Conservation (phyloP, 306 rosid species). For the Cicer pinnatifidum region DNA sequence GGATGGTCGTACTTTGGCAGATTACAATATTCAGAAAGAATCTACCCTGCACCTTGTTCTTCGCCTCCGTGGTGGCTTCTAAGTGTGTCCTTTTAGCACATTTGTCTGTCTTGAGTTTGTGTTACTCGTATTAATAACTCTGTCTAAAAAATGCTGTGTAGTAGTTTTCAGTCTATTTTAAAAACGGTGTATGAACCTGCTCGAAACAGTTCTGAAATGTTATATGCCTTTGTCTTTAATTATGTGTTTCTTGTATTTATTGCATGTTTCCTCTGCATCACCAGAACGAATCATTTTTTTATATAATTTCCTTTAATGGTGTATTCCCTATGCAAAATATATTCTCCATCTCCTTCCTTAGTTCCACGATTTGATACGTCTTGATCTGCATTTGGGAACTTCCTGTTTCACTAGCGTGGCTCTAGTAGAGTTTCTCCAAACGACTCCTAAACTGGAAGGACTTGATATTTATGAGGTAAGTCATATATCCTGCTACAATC, state of each 20-base stretch:
- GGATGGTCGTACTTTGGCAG: too few species aligned
- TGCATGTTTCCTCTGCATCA: background rate
- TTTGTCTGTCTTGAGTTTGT: background rate
- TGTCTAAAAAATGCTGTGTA: too few species aligned
- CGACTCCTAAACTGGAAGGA: conserved; percentile 24
- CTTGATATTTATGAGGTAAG: conserved; percentile 29
- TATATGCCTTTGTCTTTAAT: background rate
- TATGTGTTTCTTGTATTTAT: too few species aligned
- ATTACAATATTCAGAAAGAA: too few species aligned
- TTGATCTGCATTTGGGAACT: conserved; percentile 8
- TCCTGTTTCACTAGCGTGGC: background rate
- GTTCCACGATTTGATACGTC: conserved; percentile 28
- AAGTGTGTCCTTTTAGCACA: background rate
- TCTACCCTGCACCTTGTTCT: background rate
- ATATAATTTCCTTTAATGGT: background rate
- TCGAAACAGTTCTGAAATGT: too few species aligned
- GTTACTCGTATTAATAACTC: too few species aligned
- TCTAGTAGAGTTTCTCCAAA: conserved; percentile 39
- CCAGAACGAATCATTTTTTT: background rate
- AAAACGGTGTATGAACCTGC: too few species aligned
- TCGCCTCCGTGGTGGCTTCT: background rate
- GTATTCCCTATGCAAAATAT: conserved; percentile 14
- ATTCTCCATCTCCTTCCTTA: conserved; percentile 6
- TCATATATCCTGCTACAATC: background rate
- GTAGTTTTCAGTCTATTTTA: too few species aligned